Percentiles rank a stretch among this genome's conserved stretches.
phyloP scores from a whole-genome alignment of 768 basidiomycete genomes.

The Gymnopilus junonius region DNA sequence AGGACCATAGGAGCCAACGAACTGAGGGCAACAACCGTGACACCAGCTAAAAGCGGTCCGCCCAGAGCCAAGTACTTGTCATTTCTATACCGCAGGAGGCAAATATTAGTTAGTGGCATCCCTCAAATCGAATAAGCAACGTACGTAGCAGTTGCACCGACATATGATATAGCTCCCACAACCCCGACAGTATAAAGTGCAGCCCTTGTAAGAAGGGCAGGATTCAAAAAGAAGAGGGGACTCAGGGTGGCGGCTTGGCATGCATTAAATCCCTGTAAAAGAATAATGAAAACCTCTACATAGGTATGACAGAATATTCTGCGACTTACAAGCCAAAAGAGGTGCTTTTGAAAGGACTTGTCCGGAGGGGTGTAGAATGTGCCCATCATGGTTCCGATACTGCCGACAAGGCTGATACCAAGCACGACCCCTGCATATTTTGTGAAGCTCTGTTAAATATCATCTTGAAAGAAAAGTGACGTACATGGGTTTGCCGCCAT shows the following conservation, averaged over 20 bases:
- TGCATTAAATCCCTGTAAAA: slow-evolving; percentile 73
- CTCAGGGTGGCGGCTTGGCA: slow-evolving; percentile 87
- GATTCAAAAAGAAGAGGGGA: slow-evolving; percentile 88
- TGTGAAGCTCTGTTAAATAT: neutral
- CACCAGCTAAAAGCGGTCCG: slow-evolving; percentile 85
- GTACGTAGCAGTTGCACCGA: slow-evolving; percentile 86
- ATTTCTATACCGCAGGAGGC: slow-evolving; percentile 41
- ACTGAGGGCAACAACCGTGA: slow-evolving; percentile 85
- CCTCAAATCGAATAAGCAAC: neutral
- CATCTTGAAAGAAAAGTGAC: slow-evolving; percentile 20
- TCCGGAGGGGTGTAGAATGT: slow-evolving; percentile 80
- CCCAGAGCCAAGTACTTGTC: slow-evolving; percentile 88
- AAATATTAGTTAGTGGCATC: neutral
- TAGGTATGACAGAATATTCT: neutral
- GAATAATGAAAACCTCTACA: neutral
- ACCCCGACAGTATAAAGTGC: slow-evolving; percentile 88
- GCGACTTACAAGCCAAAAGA: slow-evolving; percentile 74
- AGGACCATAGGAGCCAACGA: slow-evolving; percentile 89
- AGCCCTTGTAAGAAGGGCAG: slow-evolving; percentile 84
- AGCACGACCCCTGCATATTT: slow-evolving; percentile 70
- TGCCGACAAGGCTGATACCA: slow-evolving; percentile 77
- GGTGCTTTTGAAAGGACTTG: slow-evolving; percentile 74
- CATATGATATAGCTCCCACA: slow-evolving; percentile 84
- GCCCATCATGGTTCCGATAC: slow-evolving; percentile 87
- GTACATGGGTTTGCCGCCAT: slow-evolving; percentile 86